Evolutionary conservation across 352 stramenopile species (phyloP).

Genomic region (Elongisporangium prolatum): DNA sequence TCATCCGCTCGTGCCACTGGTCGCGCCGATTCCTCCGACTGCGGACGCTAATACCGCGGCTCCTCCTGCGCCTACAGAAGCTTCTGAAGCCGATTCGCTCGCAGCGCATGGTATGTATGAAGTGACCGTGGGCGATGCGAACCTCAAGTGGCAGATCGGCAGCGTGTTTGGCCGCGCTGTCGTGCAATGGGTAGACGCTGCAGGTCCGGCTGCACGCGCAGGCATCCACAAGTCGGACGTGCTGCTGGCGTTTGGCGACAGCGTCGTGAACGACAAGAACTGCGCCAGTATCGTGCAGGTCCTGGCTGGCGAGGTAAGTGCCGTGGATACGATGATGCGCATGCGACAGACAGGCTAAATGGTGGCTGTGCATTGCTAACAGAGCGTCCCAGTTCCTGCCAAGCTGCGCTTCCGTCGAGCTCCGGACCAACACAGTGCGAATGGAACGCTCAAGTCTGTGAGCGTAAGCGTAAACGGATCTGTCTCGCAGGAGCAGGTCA

Average conservation of each 20-base stretch:
- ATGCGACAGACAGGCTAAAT: constrained; percentile 2
- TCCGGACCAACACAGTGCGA: constrained; percentile 29
- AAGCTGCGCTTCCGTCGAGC: constrained; percentile 70
- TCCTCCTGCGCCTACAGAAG: background rate
- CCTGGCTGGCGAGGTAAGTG: constrained; percentile 64
- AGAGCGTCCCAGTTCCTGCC: constrained; percentile 61
- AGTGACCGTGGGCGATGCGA: constrained; percentile 67
- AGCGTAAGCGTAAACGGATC: background rate
- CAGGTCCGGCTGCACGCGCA: constrained; percentile 53
- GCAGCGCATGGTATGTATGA: constrained; percentile 71
- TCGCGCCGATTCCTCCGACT: constrained; percentile 1
- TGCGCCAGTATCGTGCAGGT: constrained; percentile 72
- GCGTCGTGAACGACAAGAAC: constrained; percentile 72
- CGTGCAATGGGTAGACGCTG: constrained; percentile 69
- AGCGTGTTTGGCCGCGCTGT: constrained; percentile 81
- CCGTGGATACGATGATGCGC: constrained; percentile 2
- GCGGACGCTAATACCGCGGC: constrained; percentile 8
- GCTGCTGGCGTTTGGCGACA: constrained; percentile 68
- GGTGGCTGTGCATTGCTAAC: constrained; percentile 3
- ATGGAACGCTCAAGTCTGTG: background rate
- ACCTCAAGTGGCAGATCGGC: constrained; percentile 81
- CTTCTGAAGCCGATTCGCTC: constrained; percentile 33
- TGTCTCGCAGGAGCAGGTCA: constrained; percentile 2
- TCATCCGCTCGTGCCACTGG: constrained; percentile 52
- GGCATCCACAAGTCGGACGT: constrained; percentile 85